phyloP scores from a whole-genome alignment of 2,329 filamentous ascomycete genomes.

The Exutisphaerella laricina region DNA sequence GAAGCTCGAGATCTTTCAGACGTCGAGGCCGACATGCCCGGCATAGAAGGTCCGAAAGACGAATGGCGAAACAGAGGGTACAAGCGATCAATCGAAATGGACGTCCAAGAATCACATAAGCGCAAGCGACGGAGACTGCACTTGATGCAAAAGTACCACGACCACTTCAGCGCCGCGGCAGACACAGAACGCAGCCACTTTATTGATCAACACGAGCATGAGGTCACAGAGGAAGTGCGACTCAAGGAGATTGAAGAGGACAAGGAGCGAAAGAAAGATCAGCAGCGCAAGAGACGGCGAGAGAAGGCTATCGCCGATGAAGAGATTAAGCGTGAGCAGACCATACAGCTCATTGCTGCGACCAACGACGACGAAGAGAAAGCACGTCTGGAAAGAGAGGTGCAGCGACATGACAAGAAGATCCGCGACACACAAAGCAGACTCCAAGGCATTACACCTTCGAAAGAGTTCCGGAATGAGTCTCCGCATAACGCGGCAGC shows the following conservation, averaged over 20 bases:
- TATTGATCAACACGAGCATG: conserved; percentile 68
- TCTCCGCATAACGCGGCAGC: conserved; percentile 45
- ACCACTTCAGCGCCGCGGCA: conserved; percentile 61
- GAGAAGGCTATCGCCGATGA: conserved; percentile 94
- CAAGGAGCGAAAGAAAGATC: conserved; percentile 99
- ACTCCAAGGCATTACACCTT: conserved; percentile 71
- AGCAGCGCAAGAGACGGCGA: conserved; percentile 92
- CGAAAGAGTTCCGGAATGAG: conserved; percentile 67
- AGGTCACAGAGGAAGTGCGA: conserved; percentile 79
- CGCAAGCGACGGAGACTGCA: conserved; percentile 59
- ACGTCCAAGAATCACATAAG: conserved; percentile 57
- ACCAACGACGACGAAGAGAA: conserved; percentile 78
- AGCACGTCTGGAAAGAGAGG: conserved; percentile 74
- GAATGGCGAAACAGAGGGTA: conserved; percentile 51
- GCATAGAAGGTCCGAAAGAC: conserved; percentile 48
- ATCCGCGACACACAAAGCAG: conserved; percentile 84
- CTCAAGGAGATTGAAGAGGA: conserved; percentile 86
- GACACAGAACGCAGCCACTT: conserved; percentile 70
- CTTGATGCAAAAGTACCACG: conserved; percentile 51
- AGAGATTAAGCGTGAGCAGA: conserved; percentile 72
- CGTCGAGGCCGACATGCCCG: conserved; percentile 50
- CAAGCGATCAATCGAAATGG: conserved; percentile 65
- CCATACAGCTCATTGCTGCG: conserved; percentile 68
- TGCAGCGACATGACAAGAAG: conserved; percentile 87
- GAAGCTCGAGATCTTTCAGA: conserved; percentile 59